Evolutionary conservation across 805 yeast species (phyloP).

Genomic region (Starmerella etchellsii): DNA sequence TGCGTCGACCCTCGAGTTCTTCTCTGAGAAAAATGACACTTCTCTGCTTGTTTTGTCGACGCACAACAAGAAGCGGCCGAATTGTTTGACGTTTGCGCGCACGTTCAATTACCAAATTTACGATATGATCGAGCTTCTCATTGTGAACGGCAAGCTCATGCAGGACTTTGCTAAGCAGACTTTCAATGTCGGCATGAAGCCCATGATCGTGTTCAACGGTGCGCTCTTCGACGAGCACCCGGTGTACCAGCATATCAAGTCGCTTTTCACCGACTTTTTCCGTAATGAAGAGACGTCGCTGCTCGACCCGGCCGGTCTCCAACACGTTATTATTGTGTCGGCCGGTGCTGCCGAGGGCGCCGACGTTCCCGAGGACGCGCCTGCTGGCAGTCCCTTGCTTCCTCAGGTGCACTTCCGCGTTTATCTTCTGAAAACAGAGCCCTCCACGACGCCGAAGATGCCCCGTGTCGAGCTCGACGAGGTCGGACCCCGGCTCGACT

Average conservation of each 20-base stretch:
- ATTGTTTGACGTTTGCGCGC: slow-evolving; percentile 74
- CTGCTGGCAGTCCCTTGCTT: slow-evolving; percentile 33
- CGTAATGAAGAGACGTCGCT: slow-evolving; percentile 70
- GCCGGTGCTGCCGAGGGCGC: slow-evolving; percentile 32
- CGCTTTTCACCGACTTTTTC: slow-evolving; percentile 81
- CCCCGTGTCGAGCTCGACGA: slow-evolving; percentile 93
- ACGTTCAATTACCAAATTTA: slow-evolving; percentile 82
- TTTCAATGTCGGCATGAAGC: slow-evolving; percentile 79
- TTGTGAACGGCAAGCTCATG: slow-evolving; percentile 48
- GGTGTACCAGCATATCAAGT: slow-evolving; percentile 69
- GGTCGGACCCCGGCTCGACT: slow-evolving; percentile 90
- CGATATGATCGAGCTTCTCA: slow-evolving; percentile 86
- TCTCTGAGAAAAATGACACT: slow-evolving; percentile 86
- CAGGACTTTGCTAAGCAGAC: slow-evolving; percentile 70
- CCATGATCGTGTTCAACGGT: slow-evolving; percentile 89
- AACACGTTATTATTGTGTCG: slow-evolving; percentile 72
- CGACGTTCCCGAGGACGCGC: slow-evolving; percentile 58
- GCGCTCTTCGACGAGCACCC: slow-evolving; percentile 84
- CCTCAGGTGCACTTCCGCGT: slow-evolving; percentile 86
- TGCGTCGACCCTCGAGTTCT: slow-evolving; percentile 68
- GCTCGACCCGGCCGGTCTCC: slow-evolving; percentile 91
- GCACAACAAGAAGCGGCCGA: slow-evolving; percentile 82
- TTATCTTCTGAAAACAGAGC: slow-evolving; percentile 67
- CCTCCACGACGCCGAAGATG: slow-evolving; percentile 56
- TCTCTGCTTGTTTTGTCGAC: slow-evolving; percentile 71